Percentiles rank a stretch among this genome's conserved stretches.
phyloP scores from a whole-genome alignment of 2,329 filamentous ascomycete species.

The Trichoderma sp. region DNA sequence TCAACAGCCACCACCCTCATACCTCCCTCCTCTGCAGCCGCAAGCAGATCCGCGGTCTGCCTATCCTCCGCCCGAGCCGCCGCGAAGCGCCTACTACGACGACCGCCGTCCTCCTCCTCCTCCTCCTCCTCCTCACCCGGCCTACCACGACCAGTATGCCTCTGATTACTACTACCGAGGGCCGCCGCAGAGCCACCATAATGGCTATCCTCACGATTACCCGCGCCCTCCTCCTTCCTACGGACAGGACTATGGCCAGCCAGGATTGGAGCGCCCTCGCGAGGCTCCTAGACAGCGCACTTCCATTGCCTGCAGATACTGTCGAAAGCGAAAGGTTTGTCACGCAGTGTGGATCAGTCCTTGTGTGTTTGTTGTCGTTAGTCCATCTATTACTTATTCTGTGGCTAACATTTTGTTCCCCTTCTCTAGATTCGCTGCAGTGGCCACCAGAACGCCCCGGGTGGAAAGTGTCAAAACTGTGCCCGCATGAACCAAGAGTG shows the following conservation, averaged over 20 bases:
- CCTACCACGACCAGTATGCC: constrained; percentile 35
- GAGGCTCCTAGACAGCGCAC: constrained; percentile 57
- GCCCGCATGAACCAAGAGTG: constrained; percentile 61
- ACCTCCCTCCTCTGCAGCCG: constrained; percentile 40
- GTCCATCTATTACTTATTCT: not conserved
- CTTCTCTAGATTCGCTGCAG: constrained; percentile 55
- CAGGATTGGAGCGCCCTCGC: constrained; percentile 33
- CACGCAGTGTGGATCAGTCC: not conserved
- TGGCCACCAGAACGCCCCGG: constrained; percentile 56
- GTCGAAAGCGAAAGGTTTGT: constrained; percentile 57
- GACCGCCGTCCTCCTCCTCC: constrained; percentile 34
- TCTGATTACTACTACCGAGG: constrained; percentile 37
- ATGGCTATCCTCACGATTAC: constrained; percentile 30
- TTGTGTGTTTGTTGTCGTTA: not conserved
- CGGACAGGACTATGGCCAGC: constrained; percentile 35
- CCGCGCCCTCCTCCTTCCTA: constrained; percentile 31
- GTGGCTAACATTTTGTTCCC: not conserved
- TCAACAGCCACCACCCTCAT: constrained; percentile 30
- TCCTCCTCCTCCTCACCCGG: constrained; percentile 30
- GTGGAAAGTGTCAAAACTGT: constrained; percentile 59
- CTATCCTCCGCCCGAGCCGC: constrained; percentile 42
- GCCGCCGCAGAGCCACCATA: constrained; percentile 31
- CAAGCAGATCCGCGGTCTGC: constrained; percentile 34
- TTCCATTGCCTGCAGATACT: constrained; percentile 59
- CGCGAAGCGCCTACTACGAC: constrained; percentile 38